A percentile compares a stretch with the other conserved stretches of the same genome.
These are phyloP conservation scores for Zymoseptoria tritici DNA, from an alignment of 2,329 filamentous ascomycete genomes.

Conservation along the genomic window DNA sequence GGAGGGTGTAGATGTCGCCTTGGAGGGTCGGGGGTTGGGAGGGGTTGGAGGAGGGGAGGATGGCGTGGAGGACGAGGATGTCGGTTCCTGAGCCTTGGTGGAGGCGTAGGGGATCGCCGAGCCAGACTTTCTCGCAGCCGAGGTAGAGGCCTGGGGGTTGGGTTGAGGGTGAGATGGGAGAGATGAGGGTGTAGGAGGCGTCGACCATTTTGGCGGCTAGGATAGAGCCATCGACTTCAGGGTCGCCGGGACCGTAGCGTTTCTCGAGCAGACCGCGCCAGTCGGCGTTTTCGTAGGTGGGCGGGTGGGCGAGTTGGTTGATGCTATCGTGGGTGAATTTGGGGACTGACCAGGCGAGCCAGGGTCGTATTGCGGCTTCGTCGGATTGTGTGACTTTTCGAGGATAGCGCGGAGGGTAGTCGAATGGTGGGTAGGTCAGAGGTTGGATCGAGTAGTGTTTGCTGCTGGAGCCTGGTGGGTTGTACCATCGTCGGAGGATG, in stretches of 20 bases:
- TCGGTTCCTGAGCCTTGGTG: slow-evolving; percentile 39
- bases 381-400: slow-evolving; percentile 37
- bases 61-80: slow-evolving; percentile 42
- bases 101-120: slow-evolving; percentile 51
- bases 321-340: slow-evolving; percentile 41
- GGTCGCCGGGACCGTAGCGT: slow-evolving; percentile 40
- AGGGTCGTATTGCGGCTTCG: slow-evolving; percentile 44
- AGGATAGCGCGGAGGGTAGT: slow-evolving; percentile 12
- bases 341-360: slow-evolving; percentile 53
- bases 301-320: slow-evolving; percentile 30
- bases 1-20: slow-evolving; percentile 48
- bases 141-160: slow-evolving; percentile 50
- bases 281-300: slow-evolving; percentile 44
- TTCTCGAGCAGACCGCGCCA: slow-evolving; percentile 41
- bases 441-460: slow-evolving; percentile 29
- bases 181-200: slow-evolving; percentile 47
- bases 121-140: slow-evolving; percentile 54
- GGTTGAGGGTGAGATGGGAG: slow-evolving; percentile 35
- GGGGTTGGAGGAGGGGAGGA: slow-evolving; percentile 33
- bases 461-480: slow-evolving; percentile 4
- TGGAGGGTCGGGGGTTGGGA: slow-evolving; percentile 23
- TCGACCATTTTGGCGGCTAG: slow-evolving; percentile 51
- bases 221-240: slow-evolving; percentile 51
- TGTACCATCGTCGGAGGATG: slow-evolving; percentile 39
- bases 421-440: slow-evolving; percentile 33